phyloP scores from a whole-genome alignment of 208 protist genomes.

The Leishmania braziliensis region DNA sequence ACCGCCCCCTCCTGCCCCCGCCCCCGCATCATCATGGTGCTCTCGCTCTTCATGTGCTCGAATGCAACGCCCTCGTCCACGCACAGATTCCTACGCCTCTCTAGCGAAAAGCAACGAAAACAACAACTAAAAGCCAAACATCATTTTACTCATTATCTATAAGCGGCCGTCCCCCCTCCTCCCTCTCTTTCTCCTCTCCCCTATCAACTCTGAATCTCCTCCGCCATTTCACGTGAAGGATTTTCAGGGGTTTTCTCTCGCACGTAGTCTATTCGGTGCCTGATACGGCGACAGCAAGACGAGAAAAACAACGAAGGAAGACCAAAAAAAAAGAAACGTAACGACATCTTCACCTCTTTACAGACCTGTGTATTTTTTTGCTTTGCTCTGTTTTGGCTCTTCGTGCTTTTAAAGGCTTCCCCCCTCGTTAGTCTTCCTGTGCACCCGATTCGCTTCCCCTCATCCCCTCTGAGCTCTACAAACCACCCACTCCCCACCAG shows the following conservation, averaged over 20 bases:
- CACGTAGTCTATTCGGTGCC: neutral
- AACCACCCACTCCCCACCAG: neutral
- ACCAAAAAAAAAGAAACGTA: neutral
- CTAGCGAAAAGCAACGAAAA: neutral
- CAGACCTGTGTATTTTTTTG: slow-evolving; percentile 8
- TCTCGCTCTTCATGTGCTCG: no score
- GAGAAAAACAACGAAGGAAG: neutral
- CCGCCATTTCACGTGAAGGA: neutral
- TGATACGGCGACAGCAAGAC: neutral
- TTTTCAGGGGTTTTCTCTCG: neutral
- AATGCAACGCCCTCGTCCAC: neutral
- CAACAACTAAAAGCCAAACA: neutral
- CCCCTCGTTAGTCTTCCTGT: neutral
- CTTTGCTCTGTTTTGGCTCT: neutral
- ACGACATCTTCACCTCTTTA: slow-evolving; percentile 10
- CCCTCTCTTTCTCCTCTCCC: neutral
- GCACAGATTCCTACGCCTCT: slow-evolving; percentile 3
- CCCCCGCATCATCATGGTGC: no score
- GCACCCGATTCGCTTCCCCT: neutral
- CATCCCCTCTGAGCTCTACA: neutral
- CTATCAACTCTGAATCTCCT: neutral
- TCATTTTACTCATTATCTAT: slow-evolving; percentile 3
- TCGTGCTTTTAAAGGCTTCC: neutral
- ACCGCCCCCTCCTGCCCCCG: no score
- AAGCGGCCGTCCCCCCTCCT: neutral